Evolutionary conservation across 176 grass and related monocot genomes (phyloP), one percentile per base, ranked within the genome.

Genomic region (Canna indica): DNA sequence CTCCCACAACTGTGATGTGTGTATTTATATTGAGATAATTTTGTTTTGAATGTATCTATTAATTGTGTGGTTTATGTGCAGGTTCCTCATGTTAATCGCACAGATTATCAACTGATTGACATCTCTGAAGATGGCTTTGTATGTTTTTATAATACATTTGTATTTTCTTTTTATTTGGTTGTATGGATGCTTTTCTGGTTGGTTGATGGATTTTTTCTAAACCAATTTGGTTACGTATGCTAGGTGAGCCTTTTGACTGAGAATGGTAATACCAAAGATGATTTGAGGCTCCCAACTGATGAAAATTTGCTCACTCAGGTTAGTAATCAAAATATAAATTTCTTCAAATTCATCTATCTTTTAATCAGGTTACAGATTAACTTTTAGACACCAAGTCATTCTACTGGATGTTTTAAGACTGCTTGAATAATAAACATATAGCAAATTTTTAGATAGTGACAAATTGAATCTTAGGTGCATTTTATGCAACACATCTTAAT

Each of bases 51-150:
- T 15, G 5, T 66, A 13, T 11, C 3, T 66, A n/a, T 66, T 20
- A 66, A 38, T 66, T 38, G 35, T 13, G 38, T 38, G 24, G 24
- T 66, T 20, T 66, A 29, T 66, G 12, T 66, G 20, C 63, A 66
- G 63, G 33, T 66, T 38, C 63, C 63, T 38, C 63, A 66, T 66
- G 63, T 66, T 25, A 66, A 36, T 66, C 63, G 63, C 20, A 66
- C 63, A 38, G 63, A 66, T 24, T 66, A 66, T 38, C 63, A 66
- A 20, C 35, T 66, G 35, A 66, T 66, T 66, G 63, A 66, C 63
- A 66, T 66, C 17, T 66, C 63, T 22, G 63, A 66, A 38, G 63
- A 66, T 66, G 63, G 63, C 15, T 66, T 66, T 66, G 63, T 66
- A 66, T 38, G 63, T n/a, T 66, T 2, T 66, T n/a, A n/a, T n/a